phyloP scores from a whole-genome alignment of 2,329 filamentous ascomycete genomes.

The Fusarium subtropicale region DNA sequence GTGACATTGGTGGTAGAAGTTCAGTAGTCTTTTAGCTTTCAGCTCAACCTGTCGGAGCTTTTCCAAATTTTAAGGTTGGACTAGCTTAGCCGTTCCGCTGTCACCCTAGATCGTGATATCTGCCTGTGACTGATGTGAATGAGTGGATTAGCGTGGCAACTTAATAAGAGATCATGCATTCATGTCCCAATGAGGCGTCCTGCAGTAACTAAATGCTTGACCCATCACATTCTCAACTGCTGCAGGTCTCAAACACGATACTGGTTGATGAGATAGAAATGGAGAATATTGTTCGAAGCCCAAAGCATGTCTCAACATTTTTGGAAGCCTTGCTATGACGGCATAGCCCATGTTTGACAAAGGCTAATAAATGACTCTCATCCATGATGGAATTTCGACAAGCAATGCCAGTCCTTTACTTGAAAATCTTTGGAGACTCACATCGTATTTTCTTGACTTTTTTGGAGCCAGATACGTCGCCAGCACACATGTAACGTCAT shows the following conservation, averaged over 20 bases:
- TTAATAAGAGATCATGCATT: not conserved
- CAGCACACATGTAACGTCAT: not conserved
- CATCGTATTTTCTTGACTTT: not conserved
- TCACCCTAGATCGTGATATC: not conserved
- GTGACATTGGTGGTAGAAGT: not conserved
- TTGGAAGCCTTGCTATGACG: not conserved
- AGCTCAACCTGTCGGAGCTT: not conserved
- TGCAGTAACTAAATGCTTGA: too few species aligned
- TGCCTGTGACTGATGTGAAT: not conserved
- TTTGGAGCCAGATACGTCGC: not conserved
- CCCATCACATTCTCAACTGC: rapidly evolving
- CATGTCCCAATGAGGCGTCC: not conserved
- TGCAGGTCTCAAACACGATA: not conserved
- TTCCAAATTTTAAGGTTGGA: not conserved
- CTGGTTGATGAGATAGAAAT: too few species aligned
- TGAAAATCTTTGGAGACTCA: rapidly evolving
- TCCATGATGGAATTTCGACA: rapidly evolving
- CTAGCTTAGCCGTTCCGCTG: conserved; percentile 4
- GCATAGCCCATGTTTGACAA: not conserved
- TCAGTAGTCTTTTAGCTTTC: too few species aligned
- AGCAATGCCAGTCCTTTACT: too few species aligned
- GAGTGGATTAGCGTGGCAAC: not conserved
- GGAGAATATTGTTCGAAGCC: not conserved
- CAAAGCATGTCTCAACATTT: not conserved
- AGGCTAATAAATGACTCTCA: too few species aligned